A percentile compares a stretch with the other conserved stretches of the same genome.
These are phyloP conservation scores for Diaporthe ilicicola DNA, from an alignment of 2,329 filamentous ascomycete genomes.

Conservation along the genomic window DNA sequence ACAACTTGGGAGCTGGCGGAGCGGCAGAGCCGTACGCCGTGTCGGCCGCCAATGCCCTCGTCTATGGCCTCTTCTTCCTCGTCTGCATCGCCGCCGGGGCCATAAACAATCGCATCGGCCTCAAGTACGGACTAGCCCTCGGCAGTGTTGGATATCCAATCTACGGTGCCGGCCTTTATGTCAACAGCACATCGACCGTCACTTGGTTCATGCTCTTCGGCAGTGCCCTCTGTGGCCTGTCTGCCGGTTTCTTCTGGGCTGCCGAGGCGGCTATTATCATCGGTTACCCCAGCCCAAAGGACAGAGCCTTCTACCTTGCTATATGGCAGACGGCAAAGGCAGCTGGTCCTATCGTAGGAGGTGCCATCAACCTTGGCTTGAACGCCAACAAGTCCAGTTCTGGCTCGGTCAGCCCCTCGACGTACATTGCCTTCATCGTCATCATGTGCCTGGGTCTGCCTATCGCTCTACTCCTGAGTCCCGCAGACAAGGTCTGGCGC, in stretches of 20 bases:
- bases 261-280: slow-evolving; percentile 58
- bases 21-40: slow-evolving; percentile 60
- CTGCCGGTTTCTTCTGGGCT: slow-evolving; percentile 60
- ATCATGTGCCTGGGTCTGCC: slow-evolving; percentile 46
- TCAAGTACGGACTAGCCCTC: slow-evolving; percentile 53
- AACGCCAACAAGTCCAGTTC: slow-evolving; percentile 32
- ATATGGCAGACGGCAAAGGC: slow-evolving; percentile 47
- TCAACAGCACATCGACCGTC: slow-evolving; percentile 59
- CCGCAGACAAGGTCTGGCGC: slow-evolving; percentile 44
- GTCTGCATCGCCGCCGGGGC: slow-evolving; percentile 57
- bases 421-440: slow-evolving; percentile 42
- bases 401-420: slow-evolving; percentile 27
- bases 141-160: slow-evolving; percentile 57
- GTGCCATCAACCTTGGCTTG: slow-evolving; percentile 35
- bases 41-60: slow-evolving; percentile 60
- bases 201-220: slow-evolving; percentile 61
- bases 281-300: slow-evolving; percentile 56
- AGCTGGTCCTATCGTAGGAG: slow-evolving; percentile 33
- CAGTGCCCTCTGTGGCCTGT: slow-evolving; percentile 56
- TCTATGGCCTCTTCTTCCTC: slow-evolving; percentile 56
- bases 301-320: slow-evolving; percentile 55
- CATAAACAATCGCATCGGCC: slow-evolving; percentile 57
- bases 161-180: slow-evolving; percentile 57
- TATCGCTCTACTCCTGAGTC: slow-evolving; percentile 42
- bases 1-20: slow-evolving; percentile 60